Base-by-base conservation (phyloP, 2,329 filamentous ascomycete genomes). In the Xylaria polymorpha region DNA sequence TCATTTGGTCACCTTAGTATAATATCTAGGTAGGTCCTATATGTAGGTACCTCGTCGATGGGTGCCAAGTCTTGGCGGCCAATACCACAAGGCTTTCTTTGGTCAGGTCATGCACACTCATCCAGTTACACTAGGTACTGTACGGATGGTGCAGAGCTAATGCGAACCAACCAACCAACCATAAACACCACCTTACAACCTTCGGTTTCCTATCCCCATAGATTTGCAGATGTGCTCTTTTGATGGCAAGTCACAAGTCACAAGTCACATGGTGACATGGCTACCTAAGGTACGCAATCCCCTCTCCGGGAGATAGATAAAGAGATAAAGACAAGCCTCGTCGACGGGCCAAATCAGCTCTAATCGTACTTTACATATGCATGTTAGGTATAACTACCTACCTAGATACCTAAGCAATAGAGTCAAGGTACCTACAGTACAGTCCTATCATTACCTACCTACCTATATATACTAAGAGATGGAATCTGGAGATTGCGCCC, bases 21-120 rank as follows among this genome's bases (percentile, higher is more conserved):
- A n/a, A n/a, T n/a, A n/a, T n/a, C n/a, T n/a, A n/a, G n/a, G n/a
- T n/a, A n/a, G n/a, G n/a, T n/a, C n/a, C n/a, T 29, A 29, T 29
- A 29, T 29, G 25, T 29, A 29, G 37, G 37, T 37, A 35, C 35
- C 46, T 44, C 35, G 4, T 37, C 37, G 7, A 60, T 25, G 46
- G 55, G 37, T 58, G n/a, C 37, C 37, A 43, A 43, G 55, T 9
- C n/a, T 56, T 12, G 18, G 48, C 55, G 46, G 39, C 41, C 46
- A 51, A 50, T 53, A 46, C 44, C 14, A 67, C 44, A 57, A 41
- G 37, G 59, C 64, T 58, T 63, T 63, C 50, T 32, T 14, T 44
- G 35, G 53, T 61, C 66, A 55, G 46, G n/a, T 41, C 46, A 61
- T 32, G 15, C 39, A 14, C 32, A 22, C 18, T 12, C 10, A 41